These are phyloP conservation scores for Apiospora arundinis DNA, from an alignment of 2,329 filamentous ascomycete species.

Conservation along the genomic window DNA sequence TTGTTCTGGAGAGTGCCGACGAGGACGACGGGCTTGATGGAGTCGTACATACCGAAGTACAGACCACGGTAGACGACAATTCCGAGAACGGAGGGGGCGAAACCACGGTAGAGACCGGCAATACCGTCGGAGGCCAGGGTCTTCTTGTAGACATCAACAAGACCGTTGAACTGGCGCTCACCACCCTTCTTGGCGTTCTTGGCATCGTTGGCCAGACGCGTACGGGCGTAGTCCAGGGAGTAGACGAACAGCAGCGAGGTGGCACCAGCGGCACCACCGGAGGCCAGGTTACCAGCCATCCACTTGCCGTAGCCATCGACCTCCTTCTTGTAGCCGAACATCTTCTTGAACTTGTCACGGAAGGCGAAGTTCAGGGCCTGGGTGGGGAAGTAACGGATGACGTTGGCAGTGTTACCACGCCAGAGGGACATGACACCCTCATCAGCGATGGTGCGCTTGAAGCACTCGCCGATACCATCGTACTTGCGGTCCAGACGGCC, in stretches of 20 bases:
- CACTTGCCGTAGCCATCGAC: constrained; percentile 97
- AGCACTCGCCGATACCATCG: constrained; percentile 92
- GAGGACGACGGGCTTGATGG: constrained; percentile 98
- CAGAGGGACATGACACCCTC: constrained; percentile 97
- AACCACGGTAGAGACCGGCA: constrained; percentile 99
- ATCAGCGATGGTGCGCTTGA: constrained; percentile 84
- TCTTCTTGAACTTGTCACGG: constrained; percentile 99
- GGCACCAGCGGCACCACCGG: constrained; percentile 99
- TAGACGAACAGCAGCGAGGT: constrained; percentile 99
- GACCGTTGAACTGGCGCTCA: constrained; percentile 99
- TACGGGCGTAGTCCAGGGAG: constrained; percentile 99
- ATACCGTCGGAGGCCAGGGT: constrained; percentile 98
- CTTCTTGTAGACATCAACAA: constrained; percentile 99
- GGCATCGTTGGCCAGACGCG: constrained; percentile 99
- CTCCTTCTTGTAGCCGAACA: constrained; percentile 99
- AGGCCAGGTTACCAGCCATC: constrained; percentile 99
- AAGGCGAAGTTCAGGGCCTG: constrained; percentile 99
- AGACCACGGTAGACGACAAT: constrained; percentile 99
- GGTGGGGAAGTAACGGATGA: constrained; percentile 99
- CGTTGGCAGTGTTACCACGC: constrained; percentile 99
- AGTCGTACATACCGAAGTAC: constrained; percentile 99
- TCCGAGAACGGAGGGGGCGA: constrained; percentile 98
- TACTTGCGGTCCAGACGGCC: constrained; percentile 99
- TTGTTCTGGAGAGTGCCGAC: constrained; percentile 91
- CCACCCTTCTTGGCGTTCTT: constrained; percentile 97